Conservation (phyloP, 1,139 yeast genomes). For the Diutina sp. region DNA sequence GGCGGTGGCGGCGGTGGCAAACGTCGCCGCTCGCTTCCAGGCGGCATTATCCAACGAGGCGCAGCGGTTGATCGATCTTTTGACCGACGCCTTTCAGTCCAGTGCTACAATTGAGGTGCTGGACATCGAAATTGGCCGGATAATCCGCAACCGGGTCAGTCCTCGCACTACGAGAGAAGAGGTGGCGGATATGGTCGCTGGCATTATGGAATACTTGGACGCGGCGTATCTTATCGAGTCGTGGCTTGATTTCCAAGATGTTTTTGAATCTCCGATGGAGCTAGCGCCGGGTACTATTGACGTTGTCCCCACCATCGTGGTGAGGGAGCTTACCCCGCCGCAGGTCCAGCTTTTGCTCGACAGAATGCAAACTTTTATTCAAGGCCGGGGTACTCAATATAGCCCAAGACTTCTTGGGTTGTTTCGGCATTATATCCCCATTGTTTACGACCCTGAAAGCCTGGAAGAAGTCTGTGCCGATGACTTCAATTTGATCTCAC, state of each 20-base stretch:
- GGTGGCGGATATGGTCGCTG: neutral
- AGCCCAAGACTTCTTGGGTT: neutral
- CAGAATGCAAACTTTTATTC: neutral
- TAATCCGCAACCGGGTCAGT: neutral
- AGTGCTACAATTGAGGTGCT: neutral
- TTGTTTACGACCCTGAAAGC: neutral
- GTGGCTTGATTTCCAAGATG: neutral
- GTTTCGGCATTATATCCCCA: neutral
- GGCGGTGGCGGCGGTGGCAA: neutral
- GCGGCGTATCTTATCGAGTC: neutral
- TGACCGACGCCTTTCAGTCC: neutral
- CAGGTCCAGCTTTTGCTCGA: neutral
- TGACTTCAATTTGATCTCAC: neutral
- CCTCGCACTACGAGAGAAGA: neutral
- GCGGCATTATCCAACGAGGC: neutral
- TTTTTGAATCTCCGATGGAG: neutral
- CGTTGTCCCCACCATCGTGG: neutral
- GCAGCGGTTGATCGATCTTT: neutral
- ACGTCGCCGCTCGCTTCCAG: neutral
- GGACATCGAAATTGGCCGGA: neutral
- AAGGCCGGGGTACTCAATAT: neutral
- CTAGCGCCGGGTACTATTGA: neutral
- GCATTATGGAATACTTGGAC: neutral
- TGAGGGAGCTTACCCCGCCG: neutral
- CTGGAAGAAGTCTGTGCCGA: neutral